Conservation (phyloP, 352 stramenopile species). For the Pythium rishiriense region DNA sequence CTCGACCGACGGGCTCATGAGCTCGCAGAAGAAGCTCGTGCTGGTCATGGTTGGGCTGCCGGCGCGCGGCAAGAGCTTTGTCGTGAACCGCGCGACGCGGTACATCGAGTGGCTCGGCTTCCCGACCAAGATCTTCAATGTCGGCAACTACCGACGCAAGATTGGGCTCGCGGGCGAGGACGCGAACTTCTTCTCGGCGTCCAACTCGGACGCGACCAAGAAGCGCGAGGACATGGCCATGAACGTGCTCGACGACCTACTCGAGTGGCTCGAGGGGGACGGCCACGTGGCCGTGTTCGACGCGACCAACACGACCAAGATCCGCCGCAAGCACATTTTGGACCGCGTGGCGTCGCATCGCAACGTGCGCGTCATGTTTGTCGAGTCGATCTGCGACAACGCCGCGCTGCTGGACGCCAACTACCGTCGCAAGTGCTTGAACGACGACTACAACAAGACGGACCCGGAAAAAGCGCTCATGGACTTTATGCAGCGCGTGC, state of each 20-base stretch:
- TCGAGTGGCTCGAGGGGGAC: constrained; percentile 90
- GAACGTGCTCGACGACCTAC: constrained; percentile 83
- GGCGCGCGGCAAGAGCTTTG: constrained; percentile 95
- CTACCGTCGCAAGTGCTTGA: constrained; percentile 82
- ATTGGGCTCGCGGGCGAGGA: constrained; percentile 67
- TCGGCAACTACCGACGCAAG: constrained; percentile 91
- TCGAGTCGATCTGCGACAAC: constrained; percentile 96
- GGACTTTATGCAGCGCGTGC: constrained; percentile 87
- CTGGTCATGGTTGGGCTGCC: constrained; percentile 94
- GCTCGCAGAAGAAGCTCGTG: constrained; percentile 87
- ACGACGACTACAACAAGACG: constrained; percentile 90
- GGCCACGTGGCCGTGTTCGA: constrained; percentile 95
- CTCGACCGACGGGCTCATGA: constrained; percentile 59
- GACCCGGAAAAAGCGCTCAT: constrained; percentile 81
- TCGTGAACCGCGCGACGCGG: constrained; percentile 91
- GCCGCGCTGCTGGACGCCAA: constrained; percentile 91
- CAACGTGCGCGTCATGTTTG: constrained; percentile 91
- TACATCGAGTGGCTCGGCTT: constrained; percentile 94
- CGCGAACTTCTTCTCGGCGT: constrained; percentile 90
- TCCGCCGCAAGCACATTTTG: constrained; percentile 59
- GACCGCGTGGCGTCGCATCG: constrained; percentile 58
- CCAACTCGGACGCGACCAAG: constrained; percentile 80
- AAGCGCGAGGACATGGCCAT: constrained; percentile 90
- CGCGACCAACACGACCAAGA: constrained; percentile 94
- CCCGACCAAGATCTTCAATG: constrained; percentile 94